Percentiles rank a stretch among this genome's conserved stretches.
Evolutionary conservation across 1,284 basidiomycete genomes (phyloP).

Genomic region (Ganoderma leucocontextum): DNA sequence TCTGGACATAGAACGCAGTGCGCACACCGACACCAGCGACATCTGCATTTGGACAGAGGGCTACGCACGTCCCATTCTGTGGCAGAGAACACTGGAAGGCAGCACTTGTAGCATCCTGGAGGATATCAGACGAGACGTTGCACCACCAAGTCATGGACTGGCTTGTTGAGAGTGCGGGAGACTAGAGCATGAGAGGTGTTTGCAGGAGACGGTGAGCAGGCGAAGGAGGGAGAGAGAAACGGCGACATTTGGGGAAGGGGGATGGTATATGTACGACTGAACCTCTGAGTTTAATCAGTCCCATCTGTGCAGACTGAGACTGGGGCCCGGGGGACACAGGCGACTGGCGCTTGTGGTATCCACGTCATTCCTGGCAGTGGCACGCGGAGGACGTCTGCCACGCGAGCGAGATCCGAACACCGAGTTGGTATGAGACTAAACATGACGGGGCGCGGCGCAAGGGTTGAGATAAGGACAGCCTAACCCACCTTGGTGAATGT

Average conservation of each 20-base stretch:
- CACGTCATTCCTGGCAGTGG: not conserved
- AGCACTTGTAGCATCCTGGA: slow-evolving; percentile 18
- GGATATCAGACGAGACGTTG: slow-evolving; percentile 2
- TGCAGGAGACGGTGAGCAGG: not conserved
- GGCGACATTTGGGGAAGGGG: not conserved
- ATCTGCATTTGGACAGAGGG: slow-evolving; percentile 40
- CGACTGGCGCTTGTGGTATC: not conserved
- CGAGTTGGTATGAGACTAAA: no score
- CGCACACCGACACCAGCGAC: slow-evolving; percentile 41
- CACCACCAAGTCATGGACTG: slow-evolving; percentile 24
- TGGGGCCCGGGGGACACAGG: not conserved
- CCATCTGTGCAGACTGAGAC: not conserved
- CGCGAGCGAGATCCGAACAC: slow-evolving; percentile 6
- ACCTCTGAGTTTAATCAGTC: not conserved
- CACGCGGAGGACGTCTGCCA: not conserved
- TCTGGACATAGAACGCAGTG: slow-evolving; percentile 42
- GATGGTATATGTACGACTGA: not conserved
- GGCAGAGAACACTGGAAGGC: slow-evolving; percentile 20
- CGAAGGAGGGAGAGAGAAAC: not conserved
- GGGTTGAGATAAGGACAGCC: not conserved
- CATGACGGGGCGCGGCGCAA: not conserved
- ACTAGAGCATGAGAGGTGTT: slow-evolving; percentile 10
- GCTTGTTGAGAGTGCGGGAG: not conserved
- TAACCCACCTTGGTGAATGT: not conserved
- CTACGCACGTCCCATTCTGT: slow-evolving; percentile 20